These are phyloP conservation scores for Dictyostelium brefeldianum DNA, from an alignment of 78 protist species.

Conservation along the genomic window DNA sequence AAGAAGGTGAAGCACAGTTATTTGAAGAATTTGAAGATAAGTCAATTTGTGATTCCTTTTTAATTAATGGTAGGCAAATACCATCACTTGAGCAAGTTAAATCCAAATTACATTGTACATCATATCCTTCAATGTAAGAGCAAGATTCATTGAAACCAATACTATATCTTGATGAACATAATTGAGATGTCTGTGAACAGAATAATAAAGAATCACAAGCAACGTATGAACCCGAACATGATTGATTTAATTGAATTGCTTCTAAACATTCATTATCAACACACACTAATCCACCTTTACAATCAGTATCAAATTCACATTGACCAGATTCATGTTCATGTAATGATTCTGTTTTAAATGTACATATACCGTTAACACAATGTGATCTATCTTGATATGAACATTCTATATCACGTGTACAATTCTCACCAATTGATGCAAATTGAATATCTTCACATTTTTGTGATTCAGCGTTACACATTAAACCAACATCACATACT, in stretches of 20 bases:
- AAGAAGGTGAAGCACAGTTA: not conserved
- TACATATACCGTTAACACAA: not conserved
- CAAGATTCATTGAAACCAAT: not conserved
- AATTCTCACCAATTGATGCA: not conserved
- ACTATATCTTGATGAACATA: not conserved
- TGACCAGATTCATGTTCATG: not conserved
- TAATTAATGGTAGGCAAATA: not conserved
- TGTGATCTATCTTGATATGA: not conserved
- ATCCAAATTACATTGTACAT: not conserved
- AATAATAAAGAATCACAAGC: not conserved
- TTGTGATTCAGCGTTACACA: not conserved
- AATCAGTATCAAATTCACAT: not conserved
- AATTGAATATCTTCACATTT: not conserved
- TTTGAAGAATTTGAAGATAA: not conserved
- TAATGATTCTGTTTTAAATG: not conserved
- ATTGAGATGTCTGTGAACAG: not conserved
- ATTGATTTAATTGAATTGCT: not conserved
- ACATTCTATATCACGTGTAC: not conserved
- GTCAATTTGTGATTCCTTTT: not conserved
- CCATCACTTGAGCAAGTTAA: not conserved
- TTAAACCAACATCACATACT: slow-evolving; percentile 1
- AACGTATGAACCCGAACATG: not conserved
- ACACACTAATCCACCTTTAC: slow-evolving; percentile 3
- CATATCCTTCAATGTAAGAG: not conserved
- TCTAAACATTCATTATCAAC: not conserved